Evolutionary conservation across 371 early-diverging fungal genomes (phyloP), one percentile per base, ranked within the genome.

Genomic region (Racocetra persica): DNA sequence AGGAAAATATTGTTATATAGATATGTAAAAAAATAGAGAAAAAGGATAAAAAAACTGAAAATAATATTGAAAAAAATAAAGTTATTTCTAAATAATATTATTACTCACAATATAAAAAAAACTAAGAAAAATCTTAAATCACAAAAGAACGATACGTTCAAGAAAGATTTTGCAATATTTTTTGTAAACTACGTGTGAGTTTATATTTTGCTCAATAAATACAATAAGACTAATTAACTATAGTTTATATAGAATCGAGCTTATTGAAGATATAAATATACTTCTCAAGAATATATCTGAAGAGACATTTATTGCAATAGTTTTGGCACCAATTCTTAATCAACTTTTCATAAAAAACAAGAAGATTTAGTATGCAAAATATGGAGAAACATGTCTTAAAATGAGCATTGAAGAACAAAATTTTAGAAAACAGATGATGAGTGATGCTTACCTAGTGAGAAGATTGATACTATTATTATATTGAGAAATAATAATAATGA

Each of bases 331-430:
- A 32, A 63, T 63, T 0, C 45, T 77, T 4, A 13, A 63, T 49
- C 16, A 22, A 18, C 1, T 77, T 28, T 77, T 77, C 24, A 63
- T 62, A 5, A 77, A 63, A 63, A 60, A 77, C 11, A 77, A 62
- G 20, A 62, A 62, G 24, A 28, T 6, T 49, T 77, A 65, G 77
- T 11, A 11, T n/a, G 32, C 22, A 20, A 32, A 22, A 0, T 76
- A 76, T 38, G 77, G 63, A 7, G 62, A 77, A 45, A 77, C 77
- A 16, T 77, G 77, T 45, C 77, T 77, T 32, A 77, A 26, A 51
- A 65, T 65, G 16, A 62, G 28, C 24, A 65, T 49, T 1, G 38
- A 76, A 60, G 76, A 76, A 60, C n/a, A 20, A 14, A 67, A 67
- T 67, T 67, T 45, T 18, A 41, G 7, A 67, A 62, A 62, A 60